These are phyloP conservation scores for Carex cristatella DNA, from an alignment of 176 grass and related monocot genomes.

Conservation along the genomic window DNA sequence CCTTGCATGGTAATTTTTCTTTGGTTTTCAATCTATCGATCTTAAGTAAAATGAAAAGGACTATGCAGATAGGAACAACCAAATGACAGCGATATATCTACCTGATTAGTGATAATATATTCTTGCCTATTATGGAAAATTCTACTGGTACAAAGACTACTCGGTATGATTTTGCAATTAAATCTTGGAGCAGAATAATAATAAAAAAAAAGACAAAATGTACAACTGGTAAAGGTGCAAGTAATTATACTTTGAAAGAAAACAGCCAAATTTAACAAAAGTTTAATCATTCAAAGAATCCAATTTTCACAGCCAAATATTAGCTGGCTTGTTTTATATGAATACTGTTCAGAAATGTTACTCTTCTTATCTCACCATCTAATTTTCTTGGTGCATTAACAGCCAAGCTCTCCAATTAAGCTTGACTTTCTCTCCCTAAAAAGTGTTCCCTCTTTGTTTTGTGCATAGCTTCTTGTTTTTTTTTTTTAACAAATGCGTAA, in stretches of 20 bases:
- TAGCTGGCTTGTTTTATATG: slow-evolving; percentile 18
- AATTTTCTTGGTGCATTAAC: slow-evolving; percentile 22
- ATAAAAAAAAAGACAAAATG: slow-evolving; percentile 9
- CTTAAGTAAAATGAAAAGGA: neutral
- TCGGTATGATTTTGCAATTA: neutral
- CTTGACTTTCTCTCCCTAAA: slow-evolving; percentile 31
- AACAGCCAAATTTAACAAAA: neutral
- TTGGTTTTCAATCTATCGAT: neutral
- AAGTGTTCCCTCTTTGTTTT: slow-evolving; percentile 22
- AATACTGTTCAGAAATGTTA: neutral
- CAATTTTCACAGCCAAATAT: slow-evolving; percentile 12
- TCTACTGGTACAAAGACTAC: neutral
- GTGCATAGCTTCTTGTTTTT: neutral
- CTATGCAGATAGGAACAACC: neutral
- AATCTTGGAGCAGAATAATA: neutral
- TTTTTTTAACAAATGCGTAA: neutral
- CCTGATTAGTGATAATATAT: neutral
- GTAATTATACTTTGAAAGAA: neutral
- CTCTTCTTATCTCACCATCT: slow-evolving; percentile 2
- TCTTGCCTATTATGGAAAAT: neutral
- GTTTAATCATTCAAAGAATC: neutral
- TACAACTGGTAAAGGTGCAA: slow-evolving; percentile 11
- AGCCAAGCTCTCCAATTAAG: slow-evolving; percentile 35
- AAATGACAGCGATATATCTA: neutral
- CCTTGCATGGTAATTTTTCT: neutral